Evolutionary conservation across 2,329 filamentous ascomycete species (phyloP).

Genomic region (Fusarium anthophilum): DNA sequence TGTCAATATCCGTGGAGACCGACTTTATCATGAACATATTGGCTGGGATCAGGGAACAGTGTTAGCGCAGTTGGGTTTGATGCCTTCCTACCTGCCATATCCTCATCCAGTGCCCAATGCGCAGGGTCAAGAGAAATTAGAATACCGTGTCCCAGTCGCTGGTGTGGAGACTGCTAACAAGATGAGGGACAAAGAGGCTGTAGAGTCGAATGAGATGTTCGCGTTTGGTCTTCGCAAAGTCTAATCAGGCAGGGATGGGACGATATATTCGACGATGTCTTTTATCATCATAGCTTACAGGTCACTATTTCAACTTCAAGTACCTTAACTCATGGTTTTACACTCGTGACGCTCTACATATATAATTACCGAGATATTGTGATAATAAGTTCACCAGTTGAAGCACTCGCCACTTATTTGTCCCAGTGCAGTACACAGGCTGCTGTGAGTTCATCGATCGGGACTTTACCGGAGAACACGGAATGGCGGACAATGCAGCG

Average conservation of each 20-base stretch:
- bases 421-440: neutral
- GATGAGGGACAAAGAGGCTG: constrained; percentile 43
- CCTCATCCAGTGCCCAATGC: constrained; percentile 61
- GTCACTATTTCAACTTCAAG: neutral
- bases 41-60: constrained; percentile 74
- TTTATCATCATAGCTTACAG: neutral
- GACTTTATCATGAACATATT: constrained; percentile 73
- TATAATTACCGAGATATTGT: neutral
- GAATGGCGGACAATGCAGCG: neutral
- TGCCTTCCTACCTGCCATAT: constrained; percentile 69
- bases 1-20: constrained; percentile 70
- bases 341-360: rapidly evolving
- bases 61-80: constrained; percentile 65
- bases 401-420: no score
- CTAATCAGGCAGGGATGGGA: neutral
- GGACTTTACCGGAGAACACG: neutral
- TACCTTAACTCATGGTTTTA: neutral
- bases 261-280: neutral
- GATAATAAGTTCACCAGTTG: neutral
- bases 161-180: constrained; percentile 46
- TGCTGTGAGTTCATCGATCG: neutral
- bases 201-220: constrained; percentile 47
- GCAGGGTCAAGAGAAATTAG: constrained; percentile 34
- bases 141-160: constrained; percentile 46
- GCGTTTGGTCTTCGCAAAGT: neutral